phyloP scores from a whole-genome alignment of 352 stramenopile species.

The Albugo laibachii region DNA sequence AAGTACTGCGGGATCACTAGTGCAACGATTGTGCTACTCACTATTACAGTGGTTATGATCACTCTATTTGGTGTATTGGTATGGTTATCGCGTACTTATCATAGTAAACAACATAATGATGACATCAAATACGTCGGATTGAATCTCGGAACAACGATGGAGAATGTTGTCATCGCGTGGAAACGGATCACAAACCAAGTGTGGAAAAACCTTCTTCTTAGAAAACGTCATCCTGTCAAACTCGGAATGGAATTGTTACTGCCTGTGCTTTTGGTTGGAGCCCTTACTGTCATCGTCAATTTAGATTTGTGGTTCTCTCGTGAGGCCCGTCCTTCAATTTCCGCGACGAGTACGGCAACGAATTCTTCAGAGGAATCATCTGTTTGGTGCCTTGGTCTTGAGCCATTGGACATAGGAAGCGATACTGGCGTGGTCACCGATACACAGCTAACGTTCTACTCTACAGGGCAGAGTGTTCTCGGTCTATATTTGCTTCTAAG shows the following conservation, averaged over 20 bases:
- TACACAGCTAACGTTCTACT: conserved; percentile 40
- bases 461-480: conserved; percentile 34
- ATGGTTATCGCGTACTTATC: no score
- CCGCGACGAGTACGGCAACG: no score
- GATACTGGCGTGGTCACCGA: conserved; percentile 17
- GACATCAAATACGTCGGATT: neutral
- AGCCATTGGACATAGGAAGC: neutral
- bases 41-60: no score
- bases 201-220: conserved; percentile 51
- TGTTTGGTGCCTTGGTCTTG: neutral
- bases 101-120: neutral
- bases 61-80: no score
- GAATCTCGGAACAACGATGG: neutral
- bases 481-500: conserved; percentile 32
- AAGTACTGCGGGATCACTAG: conserved; percentile 5
- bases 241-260: conserved; percentile 41
- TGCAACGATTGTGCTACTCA: no score
- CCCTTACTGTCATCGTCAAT: conserved; percentile 39
- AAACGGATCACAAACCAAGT: conserved; percentile 36
- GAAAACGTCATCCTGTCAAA: conserved; percentile 19
- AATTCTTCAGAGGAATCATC: neutral
- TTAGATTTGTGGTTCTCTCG: conserved; percentile 12
- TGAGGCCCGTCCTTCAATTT: neutral
- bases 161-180: conserved; percentile 12
- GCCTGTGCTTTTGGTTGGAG: conserved; percentile 23